Base-by-base conservation (phyloP, 495 filamentous ascomycete genomes). In the Podospora anserina region DNA sequence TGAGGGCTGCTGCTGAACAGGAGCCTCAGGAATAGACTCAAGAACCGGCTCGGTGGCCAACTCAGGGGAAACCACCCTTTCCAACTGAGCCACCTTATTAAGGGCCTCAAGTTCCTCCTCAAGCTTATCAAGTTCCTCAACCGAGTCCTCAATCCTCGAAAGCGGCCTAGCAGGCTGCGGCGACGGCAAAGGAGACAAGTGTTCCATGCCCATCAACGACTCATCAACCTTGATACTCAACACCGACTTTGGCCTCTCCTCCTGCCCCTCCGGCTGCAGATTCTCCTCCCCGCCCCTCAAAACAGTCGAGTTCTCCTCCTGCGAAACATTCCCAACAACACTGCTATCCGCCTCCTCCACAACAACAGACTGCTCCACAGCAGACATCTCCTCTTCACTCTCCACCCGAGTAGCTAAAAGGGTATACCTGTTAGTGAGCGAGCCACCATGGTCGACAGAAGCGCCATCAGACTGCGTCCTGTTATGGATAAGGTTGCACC, bases 71-170 rank as follows among this genome's bases (percentile, higher is more conserved):
- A 82, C 64, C 32, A 78, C 72, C 30, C 71, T 72, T 28, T 76
- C 72, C n/a, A 82, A 70, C 26, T 70, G 75, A 23, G 81, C 78
- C 59, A 88, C 78, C 49, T 84, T 78, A 27, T 75, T 70, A 39
- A 83, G 71, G 16, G 78, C 80, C 69, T 90, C 89, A 9, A 90
- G 78, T 56, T 88, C 83, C 39, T 92, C 89, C 70, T 92, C 89
- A 39, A 92, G 83, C 62, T 83, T 83, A 74, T 92, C 90, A 19
- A 91, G 81, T 56, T 85, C 88, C 73, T 89, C 86, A 27, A 91
- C 83, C 30, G 88, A 89, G 69, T 91, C 88, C 75, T 89, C 87
- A 58, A 90, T 88, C n/a, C 85, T 84, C 30, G 83, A 82, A 15
- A 83, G 66, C 0, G 78, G 75, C 66, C 82, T 80, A 19, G 77